These are phyloP conservation scores for Euphorbia pulcherrima DNA, from an alignment of 345 rosid genomes.

Conservation along the genomic window DNA sequence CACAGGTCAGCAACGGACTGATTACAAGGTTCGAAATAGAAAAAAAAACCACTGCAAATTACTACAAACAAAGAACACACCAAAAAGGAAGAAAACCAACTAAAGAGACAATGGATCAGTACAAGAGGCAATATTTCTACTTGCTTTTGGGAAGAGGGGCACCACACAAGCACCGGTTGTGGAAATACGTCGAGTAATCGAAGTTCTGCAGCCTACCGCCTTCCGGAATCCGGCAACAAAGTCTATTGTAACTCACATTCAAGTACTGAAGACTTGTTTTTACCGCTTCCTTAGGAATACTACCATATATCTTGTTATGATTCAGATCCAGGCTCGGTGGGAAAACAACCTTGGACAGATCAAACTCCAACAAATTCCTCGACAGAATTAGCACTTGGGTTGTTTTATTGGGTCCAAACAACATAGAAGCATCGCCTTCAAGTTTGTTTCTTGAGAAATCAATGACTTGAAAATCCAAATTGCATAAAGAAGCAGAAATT, in stretches of 20 bases:
- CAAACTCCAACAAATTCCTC: conserved; percentile 50
- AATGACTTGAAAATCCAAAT: conserved; percentile 34
- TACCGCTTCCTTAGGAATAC: conserved; percentile 50
- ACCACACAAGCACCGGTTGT: conserved; percentile 77
- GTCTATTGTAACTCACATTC: conserved; percentile 67
- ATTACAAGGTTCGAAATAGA: too few relatives aligned
- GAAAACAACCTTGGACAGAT: conserved; percentile 47
- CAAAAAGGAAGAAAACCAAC: too few relatives aligned
- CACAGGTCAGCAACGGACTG: too few relatives aligned
- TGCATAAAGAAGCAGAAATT: conserved; percentile 52
- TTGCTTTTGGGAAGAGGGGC: conserved; percentile 59
- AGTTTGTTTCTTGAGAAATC: conserved; percentile 64
- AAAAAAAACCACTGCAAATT: too few relatives aligned
- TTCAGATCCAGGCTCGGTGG: conserved; percentile 47
- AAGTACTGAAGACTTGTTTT: conserved; percentile 34
- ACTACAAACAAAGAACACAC: too few relatives aligned
- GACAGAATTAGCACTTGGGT: conserved; percentile 41
- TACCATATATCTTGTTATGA: conserved; percentile 64
- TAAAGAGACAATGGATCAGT: conserved; percentile 27
- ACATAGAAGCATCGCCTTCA: conserved; percentile 56
- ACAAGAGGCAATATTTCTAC: too few relatives aligned
- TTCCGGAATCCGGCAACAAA: conserved; percentile 62
- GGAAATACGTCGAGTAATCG: conserved; percentile 46
- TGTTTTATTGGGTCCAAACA: conserved; percentile 61
- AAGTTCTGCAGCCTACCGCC: conserved; percentile 63